phyloP scores from a whole-genome alignment of 345 rosid genomes.

The Salix viminalis region DNA sequence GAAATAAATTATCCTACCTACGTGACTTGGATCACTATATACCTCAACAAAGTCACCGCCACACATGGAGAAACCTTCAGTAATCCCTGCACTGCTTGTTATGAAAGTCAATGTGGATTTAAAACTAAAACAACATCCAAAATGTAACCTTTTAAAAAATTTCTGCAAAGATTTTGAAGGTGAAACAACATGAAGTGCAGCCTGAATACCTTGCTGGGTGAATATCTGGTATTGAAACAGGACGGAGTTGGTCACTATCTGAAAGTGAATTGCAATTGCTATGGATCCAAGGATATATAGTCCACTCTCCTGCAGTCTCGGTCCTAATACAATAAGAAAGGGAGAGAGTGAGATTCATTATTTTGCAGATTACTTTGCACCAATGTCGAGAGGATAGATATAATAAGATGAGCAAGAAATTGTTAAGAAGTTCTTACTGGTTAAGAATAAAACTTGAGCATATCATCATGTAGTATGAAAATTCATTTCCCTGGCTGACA shows the following conservation, averaged over 20 bases:
- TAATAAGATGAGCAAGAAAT: not conserved
- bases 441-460: slow-evolving; percentile 97
- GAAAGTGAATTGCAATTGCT: slow-evolving; percentile 93
- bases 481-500: slow-evolving; percentile 95
- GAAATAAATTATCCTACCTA: slow-evolving; percentile 44
- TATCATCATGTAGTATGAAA: slow-evolving; percentile 99
- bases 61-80: slow-evolving; percentile 98
- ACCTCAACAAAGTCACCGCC: slow-evolving; percentile 99
- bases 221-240: slow-evolving; percentile 77
- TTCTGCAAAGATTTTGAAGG: not conserved
- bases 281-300: slow-evolving; percentile 93
- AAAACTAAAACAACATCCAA: slow-evolving; percentile 3
- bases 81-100: slow-evolving; percentile 85
- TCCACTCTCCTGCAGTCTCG: slow-evolving; percentile 69
- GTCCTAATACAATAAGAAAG: slow-evolving; percentile 32
- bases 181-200: not conserved
- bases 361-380: not conserved
- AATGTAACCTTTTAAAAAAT: not conserved
- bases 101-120: slow-evolving; percentile 5
- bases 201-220: slow-evolving; percentile 80
- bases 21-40: slow-evolving; percentile 71
- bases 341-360: not conserved
- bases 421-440: slow-evolving; percentile 47
- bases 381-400: not conserved
- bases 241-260: slow-evolving; percentile 83